Evolutionary conservation across 495 filamentous ascomycete genomes (phyloP), one percentile per base, ranked within the genome.

Genomic region (Lasiosphaeriaceae sp.): DNA sequence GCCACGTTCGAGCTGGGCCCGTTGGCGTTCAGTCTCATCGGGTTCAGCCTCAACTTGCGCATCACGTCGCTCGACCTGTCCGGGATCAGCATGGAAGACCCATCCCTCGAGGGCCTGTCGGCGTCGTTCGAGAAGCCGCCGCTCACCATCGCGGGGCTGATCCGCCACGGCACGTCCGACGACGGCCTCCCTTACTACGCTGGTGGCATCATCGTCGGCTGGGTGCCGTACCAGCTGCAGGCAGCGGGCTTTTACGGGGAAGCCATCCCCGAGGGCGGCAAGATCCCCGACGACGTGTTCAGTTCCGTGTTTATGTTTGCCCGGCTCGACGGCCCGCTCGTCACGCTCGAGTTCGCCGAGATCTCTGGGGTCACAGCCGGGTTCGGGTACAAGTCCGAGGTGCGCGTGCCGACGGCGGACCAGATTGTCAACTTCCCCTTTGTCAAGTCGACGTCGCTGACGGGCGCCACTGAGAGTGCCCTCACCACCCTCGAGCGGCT

Each of bases 351-450:
- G 31, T 75, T 74, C 47, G 78, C 73, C 1, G 66, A 67, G 14
- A 70, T 82, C 24, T 55, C 57, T 0, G 71, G 71, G 2, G 46
- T 81, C 19, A 57, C 56, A 1, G 68, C 63, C 19, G 78, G 78
- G 0, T 77, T 81, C 35, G 79, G 79, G 3, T 78, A 77, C 56
- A 79, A 81, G 52, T 66, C 55, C 11, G 47, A 39, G 11, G 50
- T 79, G 1, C 64, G 57, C 6, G 23, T 69, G 19, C 78, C 75
- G 2, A 64, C 56, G 0, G 55, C 69, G 11, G 61, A 67, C 1
- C 41, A 75, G 14, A 53, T 82, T 1, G 21, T 48, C 11, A 8
- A 66, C 7, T 78, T 77, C 56, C 77, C 77, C 0, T 72, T 82
- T 26, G 54, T 79, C n/a, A 44, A 56, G 1, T 47, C 35, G 22